Base-by-base conservation (phyloP, 148 eudicot species). In the Fagopyrum esculentum region DNA sequence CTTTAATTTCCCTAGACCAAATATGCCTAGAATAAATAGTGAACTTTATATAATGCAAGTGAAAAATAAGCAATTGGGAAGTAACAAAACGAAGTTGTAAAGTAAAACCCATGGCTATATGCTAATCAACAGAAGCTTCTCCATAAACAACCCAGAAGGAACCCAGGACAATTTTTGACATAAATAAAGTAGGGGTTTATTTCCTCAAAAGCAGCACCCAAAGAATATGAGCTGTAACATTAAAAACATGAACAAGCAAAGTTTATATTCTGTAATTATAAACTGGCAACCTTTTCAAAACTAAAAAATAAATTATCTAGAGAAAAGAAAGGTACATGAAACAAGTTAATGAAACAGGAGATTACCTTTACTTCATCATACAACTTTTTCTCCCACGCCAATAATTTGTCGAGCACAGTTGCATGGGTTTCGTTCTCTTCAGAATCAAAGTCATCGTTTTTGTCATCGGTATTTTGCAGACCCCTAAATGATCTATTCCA, bases 341-440 rank as follows among this genome's bases (percentile, higher is more conserved):
- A 63, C 6, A 63, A 29, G 69, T 63, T 35, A 63, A 63, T 8
- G 45, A 63, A 29, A 29, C 19, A 73, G 43, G 54, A 17, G 52
- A 51, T 76, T 83, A 95, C 99, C 86, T 92, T 95, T 57, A 92
- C 97, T 92, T 95, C 99, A 80, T 95, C 97, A 76, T 86, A 95
- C 56, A 95, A 86, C 86, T 95, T 95, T 78, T 95, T 92, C 86
- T 95, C 99, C 99, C 99, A 95, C 35, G 99, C 99, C 75, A 92
- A 86, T 87, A 95, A 84, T 79, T 92, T 95, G 82, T 95, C 99
- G 79, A 95, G 80, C 71, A 92, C 94, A 0, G 97, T 90, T 61
- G 99, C 97, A 84, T 90, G 99, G 73, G 98, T 92, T 78, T 95
- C 75, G 19, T 89, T 80, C 83, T 92, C 91, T 83, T 95, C 99